Evolutionary conservation across 805 yeast species (phyloP), one percentile per base, ranked within the genome.

Genomic region (Zygotorulaspora danielsina): DNA sequence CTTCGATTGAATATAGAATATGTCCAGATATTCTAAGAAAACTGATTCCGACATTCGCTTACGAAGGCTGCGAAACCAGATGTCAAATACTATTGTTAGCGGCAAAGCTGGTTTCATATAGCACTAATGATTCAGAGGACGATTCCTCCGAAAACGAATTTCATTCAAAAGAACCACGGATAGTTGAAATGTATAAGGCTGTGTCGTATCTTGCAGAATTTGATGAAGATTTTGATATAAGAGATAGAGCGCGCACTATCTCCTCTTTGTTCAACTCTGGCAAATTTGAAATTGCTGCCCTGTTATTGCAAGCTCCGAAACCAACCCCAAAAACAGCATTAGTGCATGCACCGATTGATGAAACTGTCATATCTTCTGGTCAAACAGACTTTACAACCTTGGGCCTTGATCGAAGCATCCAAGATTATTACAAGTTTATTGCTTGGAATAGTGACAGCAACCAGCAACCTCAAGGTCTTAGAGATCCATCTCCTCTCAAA

Each of bases 161-260:
- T 47, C 59, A 63, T 34, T 55, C 65, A 44, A 54, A 46, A 19
- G 28, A 65, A 11, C 56, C 66, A 9, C 62, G 61, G 39, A 64
- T 66, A 38, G 67, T 63, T 31, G 70, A 74, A 44, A 64, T 86
- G 69, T 87, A 81, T 57, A 70, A 75, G 16, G 71, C 79, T 50
- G 73, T 76, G 1, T 60, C 86, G 29, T 76, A 78, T 15, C 65
- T 86, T 34, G 75, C 84, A 9, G 78, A 80, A 46, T 84, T 79
- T 57, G 99, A 93, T 58, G 68, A 72, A 5, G 73, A 76, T 3
- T 77, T 78, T 50, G 96, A 86, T 55, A 75, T 85, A 1, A 72
- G 97, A 44, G 97, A 93, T 56, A 71, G 90, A 43, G 87, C 96
- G 0, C 71, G 98, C 49, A 71, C 81, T 65, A 67, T 86, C 19